Conservation (phyloP, 192 early-diverging fungal genomes). For the Linnemannia schmuckeri region DNA sequence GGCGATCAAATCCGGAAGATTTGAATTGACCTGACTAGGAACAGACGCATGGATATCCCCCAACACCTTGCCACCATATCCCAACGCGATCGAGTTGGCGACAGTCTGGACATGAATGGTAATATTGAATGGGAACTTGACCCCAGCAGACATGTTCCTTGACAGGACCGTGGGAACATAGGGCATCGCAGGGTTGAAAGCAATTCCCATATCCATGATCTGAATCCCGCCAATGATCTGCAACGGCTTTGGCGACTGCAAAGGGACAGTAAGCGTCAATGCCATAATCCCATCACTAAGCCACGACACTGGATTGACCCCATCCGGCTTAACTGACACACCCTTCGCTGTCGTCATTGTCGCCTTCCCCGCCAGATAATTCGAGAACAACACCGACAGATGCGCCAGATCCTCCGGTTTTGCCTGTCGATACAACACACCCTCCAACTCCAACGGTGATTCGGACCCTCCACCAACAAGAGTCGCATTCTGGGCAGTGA, state of each 20-base stretch:
- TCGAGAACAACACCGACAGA: slow-evolving; percentile 52
- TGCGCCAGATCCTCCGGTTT: neutral
- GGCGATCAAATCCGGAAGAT: slow-evolving; percentile 49
- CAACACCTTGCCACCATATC: slow-evolving; percentile 10
- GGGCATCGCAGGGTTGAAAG: slow-evolving; percentile 43
- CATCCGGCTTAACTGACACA: slow-evolving; percentile 56
- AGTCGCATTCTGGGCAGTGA: slow-evolving; percentile 65
- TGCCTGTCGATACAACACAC: neutral
- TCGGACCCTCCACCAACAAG: slow-evolving; percentile 15
- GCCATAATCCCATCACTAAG: slow-evolving; percentile 56
- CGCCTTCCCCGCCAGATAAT: slow-evolving; percentile 57
- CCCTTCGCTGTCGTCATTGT: slow-evolving; percentile 59
- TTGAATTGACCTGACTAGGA: slow-evolving; percentile 28
- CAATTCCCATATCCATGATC: slow-evolving; percentile 62
- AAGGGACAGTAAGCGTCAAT: slow-evolving; percentile 56
- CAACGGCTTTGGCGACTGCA: slow-evolving; percentile 43
- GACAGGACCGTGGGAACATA: slow-evolving; percentile 58
- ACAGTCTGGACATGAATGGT: slow-evolving; percentile 59
- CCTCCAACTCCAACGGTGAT: slow-evolving; percentile 11
- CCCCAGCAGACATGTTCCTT: slow-evolving; percentile 50
- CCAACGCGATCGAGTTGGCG: slow-evolving; percentile 58
- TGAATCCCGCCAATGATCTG: slow-evolving; percentile 59
- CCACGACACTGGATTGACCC: slow-evolving; percentile 56
- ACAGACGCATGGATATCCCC: slow-evolving; percentile 7
- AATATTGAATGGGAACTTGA: slow-evolving; percentile 70